Evolutionary conservation across 805 yeast genomes (phyloP), one percentile per base, ranked within the genome.

Genomic region (Candida orba): DNA sequence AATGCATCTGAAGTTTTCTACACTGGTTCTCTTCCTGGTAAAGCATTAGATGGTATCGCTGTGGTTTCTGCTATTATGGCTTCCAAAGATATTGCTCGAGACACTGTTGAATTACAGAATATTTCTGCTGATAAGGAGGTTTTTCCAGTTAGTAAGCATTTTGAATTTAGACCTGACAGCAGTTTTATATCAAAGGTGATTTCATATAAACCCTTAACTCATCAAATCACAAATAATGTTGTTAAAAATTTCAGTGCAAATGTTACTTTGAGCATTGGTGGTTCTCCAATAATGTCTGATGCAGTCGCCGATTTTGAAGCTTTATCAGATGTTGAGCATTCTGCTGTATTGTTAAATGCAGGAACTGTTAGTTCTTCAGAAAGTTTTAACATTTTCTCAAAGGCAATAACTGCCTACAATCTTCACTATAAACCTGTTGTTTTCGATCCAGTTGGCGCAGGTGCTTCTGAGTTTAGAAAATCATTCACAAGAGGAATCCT

Each of bases 401-500:
- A 56, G 3, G 95, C 91, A 0, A 60, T 83, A 17, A 56, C 58
- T 9, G 75, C 72, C 0, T 87, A 89, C 58, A 83, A 82, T 56
- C 57, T 55, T 13, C 52, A 60, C 13, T 75, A 75, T 3, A 68
- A 72, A 37, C 90, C 86, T 4, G 73, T 89, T 29, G 76, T 89
- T 0, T 81, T 84, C 52, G 97, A 89, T 60, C 97, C 96, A 1
- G 96, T 89, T n/a, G 97, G 89, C 1, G 87, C 82, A 34, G 95
- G 95, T 24, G 96, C 96, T 0, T 72, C 95, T 0, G 44, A 56
- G 4, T 72, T 76, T 6, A 70, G 97, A 46, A 65, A 66, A 34
- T 54, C 62, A 4, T 66, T 78, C 15, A 74, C 79, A 41, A 59
- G 66, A 24, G 57, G 58, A 1, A 52, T 88, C 9, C 59, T 89